A percentile compares a stretch with the other conserved stretches of the same genome.
These are phyloP conservation scores for Fraxinus floribunda DNA, from an alignment of 305 asterid genomes.

Conservation along the genomic window DNA sequence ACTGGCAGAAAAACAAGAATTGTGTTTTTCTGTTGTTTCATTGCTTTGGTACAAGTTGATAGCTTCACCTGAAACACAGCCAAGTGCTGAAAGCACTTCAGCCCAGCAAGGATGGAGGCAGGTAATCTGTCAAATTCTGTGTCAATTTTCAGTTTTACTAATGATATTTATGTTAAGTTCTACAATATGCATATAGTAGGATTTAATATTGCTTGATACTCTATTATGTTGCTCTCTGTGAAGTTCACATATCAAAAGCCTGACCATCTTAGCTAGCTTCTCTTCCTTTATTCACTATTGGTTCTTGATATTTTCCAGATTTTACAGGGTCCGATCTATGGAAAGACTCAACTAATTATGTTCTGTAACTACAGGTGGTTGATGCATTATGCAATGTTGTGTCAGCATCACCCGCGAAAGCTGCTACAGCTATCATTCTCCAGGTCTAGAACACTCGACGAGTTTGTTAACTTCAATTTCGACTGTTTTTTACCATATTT, in stretches of 20 bases:
- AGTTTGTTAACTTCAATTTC: conserved; percentile 4
- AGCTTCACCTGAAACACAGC: conserved; percentile 88
- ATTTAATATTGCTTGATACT: conserved; percentile 6
- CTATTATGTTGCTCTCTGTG: background rate
- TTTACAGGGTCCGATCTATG: background rate
- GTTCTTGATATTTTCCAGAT: background rate
- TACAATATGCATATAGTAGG: background rate
- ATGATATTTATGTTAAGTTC: background rate
- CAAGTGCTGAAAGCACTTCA: conserved; percentile 91
- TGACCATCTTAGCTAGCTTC: conserved; percentile 3
- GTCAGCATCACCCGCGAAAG: conserved; percentile 92
- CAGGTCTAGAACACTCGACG: conserved; percentile 58
- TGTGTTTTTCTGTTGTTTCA: conserved; percentile 95
- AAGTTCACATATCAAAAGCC: background rate
- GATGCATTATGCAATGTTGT: conserved; percentile 98
- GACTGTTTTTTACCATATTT: background rate
- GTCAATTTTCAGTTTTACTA: conserved; percentile 1
- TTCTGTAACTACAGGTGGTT: conserved; percentile 61
- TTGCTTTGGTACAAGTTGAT: conserved; percentile 98
- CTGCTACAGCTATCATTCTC: conserved; percentile 93
- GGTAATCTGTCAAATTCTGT: conserved; percentile 44
- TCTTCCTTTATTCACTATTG: conserved; percentile 3
- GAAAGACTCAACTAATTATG: background rate
- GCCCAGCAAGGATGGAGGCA: conserved; percentile 99
- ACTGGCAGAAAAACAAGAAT: conserved; percentile 80